phyloP scores from a whole-genome alignment of 441 rosid species.

The Pelargonium cotyledonis region DNA sequence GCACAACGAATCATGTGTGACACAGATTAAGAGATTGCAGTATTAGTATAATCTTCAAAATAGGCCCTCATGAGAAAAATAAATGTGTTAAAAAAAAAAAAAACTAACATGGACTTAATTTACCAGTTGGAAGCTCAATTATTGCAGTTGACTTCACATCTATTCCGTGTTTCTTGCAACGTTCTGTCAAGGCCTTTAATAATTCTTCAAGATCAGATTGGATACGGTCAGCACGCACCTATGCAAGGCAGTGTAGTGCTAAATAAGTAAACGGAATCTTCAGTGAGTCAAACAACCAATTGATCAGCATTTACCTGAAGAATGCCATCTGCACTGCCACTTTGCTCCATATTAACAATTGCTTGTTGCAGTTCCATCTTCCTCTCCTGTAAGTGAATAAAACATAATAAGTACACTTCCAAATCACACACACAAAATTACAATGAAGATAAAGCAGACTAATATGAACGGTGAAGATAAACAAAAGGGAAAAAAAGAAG shows the following conservation, averaged over 20 bases:
- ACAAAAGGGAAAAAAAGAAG: no score
- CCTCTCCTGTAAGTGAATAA: conserved; percentile 52
- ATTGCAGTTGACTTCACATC: conserved; percentile 70
- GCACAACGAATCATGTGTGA: no score
- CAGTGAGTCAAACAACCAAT: conserved; percentile 16
- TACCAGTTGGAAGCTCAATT: conserved; percentile 92
- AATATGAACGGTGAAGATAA: no score
- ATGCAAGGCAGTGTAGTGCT: conserved; percentile 24
- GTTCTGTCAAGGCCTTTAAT: conserved; percentile 66
- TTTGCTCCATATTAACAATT: conserved; percentile 78
- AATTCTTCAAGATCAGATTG: conserved; percentile 93
- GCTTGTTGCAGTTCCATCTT: conserved; percentile 85
- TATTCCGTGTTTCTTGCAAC: conserved; percentile 76
- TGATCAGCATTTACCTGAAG: conserved; percentile 60
- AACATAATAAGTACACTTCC: background rate
- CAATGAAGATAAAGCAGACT: background rate
- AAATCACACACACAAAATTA: background rate
- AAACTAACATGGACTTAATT: background rate
- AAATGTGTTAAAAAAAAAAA: background rate
- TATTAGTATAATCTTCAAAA: no score
- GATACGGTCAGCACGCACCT: conserved; percentile 96
- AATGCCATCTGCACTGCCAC: conserved; percentile 94
- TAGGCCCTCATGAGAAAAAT: no score
- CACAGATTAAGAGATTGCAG: no score
- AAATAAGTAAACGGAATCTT: conserved; percentile 20